These are phyloP conservation scores for Macrophomina tecta DNA, from an alignment of 2,329 filamentous ascomycete genomes.

Conservation along the genomic window DNA sequence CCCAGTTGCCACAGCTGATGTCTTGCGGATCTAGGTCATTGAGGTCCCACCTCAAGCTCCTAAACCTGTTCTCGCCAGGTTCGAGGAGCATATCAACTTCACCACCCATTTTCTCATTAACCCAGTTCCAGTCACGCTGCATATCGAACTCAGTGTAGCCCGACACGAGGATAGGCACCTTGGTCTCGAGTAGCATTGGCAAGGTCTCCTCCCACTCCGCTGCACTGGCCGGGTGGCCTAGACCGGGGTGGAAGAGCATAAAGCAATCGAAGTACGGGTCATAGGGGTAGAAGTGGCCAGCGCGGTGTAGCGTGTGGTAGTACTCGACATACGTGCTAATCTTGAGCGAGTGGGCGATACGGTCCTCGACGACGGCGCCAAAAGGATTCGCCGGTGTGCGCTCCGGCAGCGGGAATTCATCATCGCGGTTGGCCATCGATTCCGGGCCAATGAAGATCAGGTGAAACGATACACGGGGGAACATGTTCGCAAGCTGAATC, in stretches of 20 bases:
- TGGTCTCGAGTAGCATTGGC: constrained; percentile 89
- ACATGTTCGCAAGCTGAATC: constrained; percentile 92
- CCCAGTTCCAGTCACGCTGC: constrained; percentile 89
- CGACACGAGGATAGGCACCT: constrained; percentile 90
- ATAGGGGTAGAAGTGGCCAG: constrained; percentile 88
- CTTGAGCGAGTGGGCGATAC: constrained; percentile 87
- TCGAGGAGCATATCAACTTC: constrained; percentile 93
- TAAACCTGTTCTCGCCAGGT: constrained; percentile 91
- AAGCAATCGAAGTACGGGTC: constrained; percentile 99
- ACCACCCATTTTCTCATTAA: constrained; percentile 80
- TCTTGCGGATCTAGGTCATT: constrained; percentile 96
- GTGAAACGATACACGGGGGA: constrained; percentile 89
- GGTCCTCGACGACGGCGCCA: constrained; percentile 91
- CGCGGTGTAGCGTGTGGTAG: constrained; percentile 94
- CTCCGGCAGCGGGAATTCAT: constrained; percentile 88
- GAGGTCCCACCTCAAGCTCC: constrained; percentile 94
- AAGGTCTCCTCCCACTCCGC: constrained; percentile 95
- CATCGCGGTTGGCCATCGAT: constrained; percentile 91
- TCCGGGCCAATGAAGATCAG: constrained; percentile 95
- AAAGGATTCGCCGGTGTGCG: constrained; percentile 88
- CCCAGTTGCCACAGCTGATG: constrained; percentile 95
- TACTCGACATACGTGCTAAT: constrained; percentile 98
- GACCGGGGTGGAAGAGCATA: constrained; percentile 93
- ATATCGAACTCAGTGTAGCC: constrained; percentile 97
- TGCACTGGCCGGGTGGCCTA: constrained; percentile 90